Evolutionary conservation across 352 stramenopile genomes (phyloP), one percentile per base, ranked within the genome.

Genomic region (Phytophthora pinifolia): DNA sequence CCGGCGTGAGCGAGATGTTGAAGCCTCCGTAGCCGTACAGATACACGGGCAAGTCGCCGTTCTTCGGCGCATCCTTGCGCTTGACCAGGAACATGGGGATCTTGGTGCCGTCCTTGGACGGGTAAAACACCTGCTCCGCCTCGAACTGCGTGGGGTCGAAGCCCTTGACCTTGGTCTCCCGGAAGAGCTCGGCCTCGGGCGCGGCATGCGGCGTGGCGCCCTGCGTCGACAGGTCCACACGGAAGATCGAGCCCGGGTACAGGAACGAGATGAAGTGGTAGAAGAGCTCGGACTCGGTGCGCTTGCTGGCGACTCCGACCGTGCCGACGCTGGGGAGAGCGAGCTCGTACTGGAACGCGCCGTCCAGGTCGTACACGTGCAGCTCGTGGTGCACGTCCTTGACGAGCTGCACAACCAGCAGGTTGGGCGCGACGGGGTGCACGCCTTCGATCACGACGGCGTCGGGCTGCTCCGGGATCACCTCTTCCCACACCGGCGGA

Each of bases 1-100:
- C 68, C 8, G 96, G 96, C 20, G 79, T 92, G 8, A 99, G 72
- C 37, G 81, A 94, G 50, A 98, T 96, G 67, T 98, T 97, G 71
- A 99, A 99, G 25, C 96, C 96, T 20, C 94, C 94, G 62, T 98
- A 98, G 48, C 86, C 94, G 66, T 98, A 97, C 12, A 98, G 44
- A 39, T 98, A 89, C 43, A 92, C 96, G 4, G 93, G 96, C 49
- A 88, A 83, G 17, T 91, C 67, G 12, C 89, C 89, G 61, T 98
- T 84, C 47, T 89, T 59, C 9, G 59, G 65, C 4, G 77, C 62
- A 37, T 76, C 76, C 67, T 95, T 93, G 48, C 86, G 84, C 54
- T 88, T 87, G 38, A 98, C 81, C 17, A 98, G 83, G 68, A 98
- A 98, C 76, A 98, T 98, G 3, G 96, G 96, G 63, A 99, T 87